A percentile compares a stretch with the other conserved stretches of the same genome.
Evolutionary conservation across 2,329 filamentous ascomycete genomes (phyloP).

Genomic region (Zymoseptoria pseudotritici): DNA sequence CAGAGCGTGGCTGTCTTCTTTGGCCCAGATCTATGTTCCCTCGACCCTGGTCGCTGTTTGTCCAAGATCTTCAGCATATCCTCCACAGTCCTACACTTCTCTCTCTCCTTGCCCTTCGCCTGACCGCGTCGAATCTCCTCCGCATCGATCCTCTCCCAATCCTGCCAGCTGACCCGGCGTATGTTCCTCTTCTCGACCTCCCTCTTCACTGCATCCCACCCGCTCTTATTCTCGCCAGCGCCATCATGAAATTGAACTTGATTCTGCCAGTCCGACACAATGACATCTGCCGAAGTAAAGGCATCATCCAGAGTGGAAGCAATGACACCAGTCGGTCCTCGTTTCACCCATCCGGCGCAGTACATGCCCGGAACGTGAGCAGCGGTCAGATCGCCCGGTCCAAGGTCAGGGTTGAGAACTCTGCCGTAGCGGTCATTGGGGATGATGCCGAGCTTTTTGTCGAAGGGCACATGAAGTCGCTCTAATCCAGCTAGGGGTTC

Average conservation of each 20-base stretch:
- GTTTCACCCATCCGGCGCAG: conserved; percentile 93
- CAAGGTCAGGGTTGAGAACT: conserved; percentile 43
- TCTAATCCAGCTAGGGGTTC: conserved; percentile 66
- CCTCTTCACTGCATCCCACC: conserved; percentile 69
- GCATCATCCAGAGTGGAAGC: conserved; percentile 94
- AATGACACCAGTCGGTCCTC: conserved; percentile 90
- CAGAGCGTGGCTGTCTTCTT: neutral
- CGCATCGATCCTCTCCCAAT: conserved; percentile 81
- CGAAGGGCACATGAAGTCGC: conserved; percentile 69
- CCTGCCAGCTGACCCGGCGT: conserved; percentile 66
- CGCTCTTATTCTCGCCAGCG: conserved; percentile 39
- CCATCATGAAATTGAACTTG: conserved; percentile 37
- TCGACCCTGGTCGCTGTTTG: neutral
- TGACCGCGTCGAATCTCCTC: conserved; percentile 63
- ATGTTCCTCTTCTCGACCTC: conserved; percentile 52
- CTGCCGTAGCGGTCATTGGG: conserved; percentile 76
- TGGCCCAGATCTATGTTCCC: neutral
- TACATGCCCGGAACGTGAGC: conserved; percentile 66
- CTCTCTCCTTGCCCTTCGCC: conserved; percentile 65
- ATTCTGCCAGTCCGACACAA: conserved; percentile 66
- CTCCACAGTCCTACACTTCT: conserved; percentile 52
- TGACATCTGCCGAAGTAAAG: conserved; percentile 78
- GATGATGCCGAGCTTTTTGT: conserved; percentile 65
- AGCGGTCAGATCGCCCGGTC: conserved; percentile 38
- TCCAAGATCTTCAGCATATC: conserved; percentile 51